Evolutionary conservation across 345 rosid genomes (phyloP).

Genomic region (Citrus unshiu): DNA sequence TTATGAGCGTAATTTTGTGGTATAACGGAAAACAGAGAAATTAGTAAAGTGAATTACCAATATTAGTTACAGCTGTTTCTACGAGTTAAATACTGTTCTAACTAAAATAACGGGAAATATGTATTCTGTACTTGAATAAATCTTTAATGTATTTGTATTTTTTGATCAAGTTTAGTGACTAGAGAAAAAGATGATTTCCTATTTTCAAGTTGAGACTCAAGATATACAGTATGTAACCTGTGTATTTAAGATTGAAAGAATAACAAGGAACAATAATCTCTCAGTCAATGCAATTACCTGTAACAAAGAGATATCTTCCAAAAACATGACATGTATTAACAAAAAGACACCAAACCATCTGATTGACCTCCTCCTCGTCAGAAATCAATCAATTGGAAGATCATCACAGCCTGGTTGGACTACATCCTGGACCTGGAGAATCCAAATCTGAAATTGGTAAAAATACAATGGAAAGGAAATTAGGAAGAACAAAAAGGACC

Average conservation of each 20-base stretch:
- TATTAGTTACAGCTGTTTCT: not conserved
- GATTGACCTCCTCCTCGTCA: constrained; percentile 7
- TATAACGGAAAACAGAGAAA: not conserved
- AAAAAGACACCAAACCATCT: constrained; percentile 12
- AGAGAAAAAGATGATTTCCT: not conserved
- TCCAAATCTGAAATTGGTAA: constrained; percentile 7
- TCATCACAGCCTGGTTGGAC: constrained; percentile 8
- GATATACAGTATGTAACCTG: not conserved
- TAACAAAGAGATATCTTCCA: constrained; percentile 17
- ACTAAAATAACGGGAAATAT: not conserved
- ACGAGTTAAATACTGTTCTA: constrained; percentile 1
- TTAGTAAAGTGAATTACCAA: not conserved
- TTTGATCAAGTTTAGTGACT: not conserved
- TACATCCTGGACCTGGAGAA: constrained; percentile 19
- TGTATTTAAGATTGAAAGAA: not conserved
- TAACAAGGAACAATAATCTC: not conserved
- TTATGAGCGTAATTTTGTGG: not conserved
- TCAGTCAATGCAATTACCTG: constrained; percentile 21
- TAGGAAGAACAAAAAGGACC: not conserved
- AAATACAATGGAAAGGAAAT: not conserved
- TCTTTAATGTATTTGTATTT: not conserved
- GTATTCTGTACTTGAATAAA: constrained; percentile 9
- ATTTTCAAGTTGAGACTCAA: not conserved
- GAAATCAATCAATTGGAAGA: constrained; percentile 13
- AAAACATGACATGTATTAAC: constrained; percentile 21